Conservation (phyloP, 805 yeast genomes). For the Kregervanrija pseudodelftensis region DNA sequence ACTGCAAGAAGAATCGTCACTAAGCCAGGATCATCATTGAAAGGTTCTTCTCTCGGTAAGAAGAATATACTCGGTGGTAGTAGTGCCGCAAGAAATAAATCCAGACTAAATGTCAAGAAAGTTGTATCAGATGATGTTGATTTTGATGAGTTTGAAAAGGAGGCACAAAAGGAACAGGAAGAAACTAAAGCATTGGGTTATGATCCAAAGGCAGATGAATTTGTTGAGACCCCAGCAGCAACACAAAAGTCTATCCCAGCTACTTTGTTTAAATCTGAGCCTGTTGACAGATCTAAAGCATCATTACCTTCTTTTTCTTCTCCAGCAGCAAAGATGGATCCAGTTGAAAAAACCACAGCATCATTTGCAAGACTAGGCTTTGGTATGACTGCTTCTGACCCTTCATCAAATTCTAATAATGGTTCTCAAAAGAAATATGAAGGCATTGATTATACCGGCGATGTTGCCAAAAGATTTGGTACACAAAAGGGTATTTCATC, state of each 20-base stretch:
- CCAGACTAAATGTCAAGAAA: conserved; percentile 55
- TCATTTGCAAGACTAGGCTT: conserved; percentile 79
- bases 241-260: not conserved
- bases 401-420: conserved; percentile 24
- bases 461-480: conserved; percentile 73
- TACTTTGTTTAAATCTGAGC: conserved; percentile 3
- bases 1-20: conserved; percentile 28
- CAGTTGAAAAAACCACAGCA: conserved; percentile 47
- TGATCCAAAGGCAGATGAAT: conserved; percentile 30
- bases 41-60: conserved; percentile 11
- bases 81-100: conserved; percentile 48
- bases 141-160: conserved; percentile 58
- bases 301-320: conserved; percentile 12
- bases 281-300: conserved; percentile 11
- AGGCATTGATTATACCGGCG: conserved; percentile 56
- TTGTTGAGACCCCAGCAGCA: not conserved
- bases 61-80: conserved; percentile 32
- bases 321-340: conserved; percentile 8
- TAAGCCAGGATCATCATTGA: conserved; percentile 15
- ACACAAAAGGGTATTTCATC: conserved; percentile 91
- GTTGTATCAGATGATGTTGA: conserved; percentile 43
- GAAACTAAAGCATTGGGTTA: conserved; percentile 52
- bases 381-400: conserved; percentile 73
- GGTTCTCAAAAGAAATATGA: conserved; percentile 22
- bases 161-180: conserved; percentile 78